Evolutionary conservation across 2,329 filamentous ascomycete species (phyloP), one percentile per base, ranked within the genome.

Genomic region (Didymella exigua): DNA sequence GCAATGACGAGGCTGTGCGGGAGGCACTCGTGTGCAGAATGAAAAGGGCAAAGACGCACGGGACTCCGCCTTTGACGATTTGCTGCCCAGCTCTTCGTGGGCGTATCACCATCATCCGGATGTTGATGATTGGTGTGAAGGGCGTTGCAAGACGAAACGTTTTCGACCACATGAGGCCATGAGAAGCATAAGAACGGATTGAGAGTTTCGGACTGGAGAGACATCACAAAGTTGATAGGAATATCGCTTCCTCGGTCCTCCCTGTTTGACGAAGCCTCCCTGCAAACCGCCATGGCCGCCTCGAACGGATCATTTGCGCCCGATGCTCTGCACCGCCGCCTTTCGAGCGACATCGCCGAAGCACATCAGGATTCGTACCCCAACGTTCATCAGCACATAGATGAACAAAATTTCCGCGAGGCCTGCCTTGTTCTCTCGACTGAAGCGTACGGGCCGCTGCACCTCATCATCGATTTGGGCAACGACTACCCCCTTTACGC

Each of bases 391-490:
- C 62, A 82, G 1, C 68, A 77, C 56, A 58, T 76, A 1, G 34
- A 67, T n/a, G 76, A 78, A 21, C 56, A 70, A 1, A 62, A 78
- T 33, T 47, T 81, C 29, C 63, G 59, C 1, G 40, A 56, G 2
- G 76, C 75, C 4, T 83, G 81, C 41, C 69, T 82, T 1, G 59
- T 82, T 18, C 73, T 83, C 1, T 75, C 71, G 0, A 75, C 79
- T 1, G 69, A 76, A 0, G 60, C 68, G 3, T 76, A 76, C 49
- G 63, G 68, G 7, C 70, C 70, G 0, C 67, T 82, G 19, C 81
- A 83, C 62, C 68, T 82, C 19, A 78, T 71, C 0, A 64, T 81
- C n/a, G 2, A 52, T 1, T 78, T 81, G 36, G 51, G 60, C 0
- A 0, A 26, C 2, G 21, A 63, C 2, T 82, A 79, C 51, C 80